Percentiles rank a stretch among this genome's conserved stretches.
Evolutionary conservation across 73 alveolate species (phyloP).

Genomic region (Paramecium sonneborni): DNA sequence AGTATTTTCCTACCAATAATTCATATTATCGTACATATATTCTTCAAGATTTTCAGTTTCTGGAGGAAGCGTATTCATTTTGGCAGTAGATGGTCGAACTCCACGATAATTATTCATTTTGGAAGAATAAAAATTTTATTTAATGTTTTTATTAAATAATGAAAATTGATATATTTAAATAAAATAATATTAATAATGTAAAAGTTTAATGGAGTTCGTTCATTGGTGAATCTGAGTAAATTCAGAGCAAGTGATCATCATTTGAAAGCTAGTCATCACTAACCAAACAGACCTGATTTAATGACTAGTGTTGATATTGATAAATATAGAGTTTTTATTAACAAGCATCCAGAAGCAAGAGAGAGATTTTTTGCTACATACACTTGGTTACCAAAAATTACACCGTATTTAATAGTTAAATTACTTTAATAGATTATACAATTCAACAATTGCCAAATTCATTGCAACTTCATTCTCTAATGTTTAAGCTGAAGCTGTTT

Average conservation of each 20-base stretch:
- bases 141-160: background rate
- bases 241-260: slow-evolving; percentile 21
- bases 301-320: background rate
- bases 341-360: background rate
- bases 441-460: slow-evolving; percentile 9
- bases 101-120: background rate
- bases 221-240: background rate
- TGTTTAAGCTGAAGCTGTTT: background rate
- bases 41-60: background rate
- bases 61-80: slow-evolving; percentile 30
- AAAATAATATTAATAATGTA: slow-evolving; percentile 10
- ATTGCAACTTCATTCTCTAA: slow-evolving; percentile 20
- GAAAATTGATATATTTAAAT: background rate
- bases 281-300: slow-evolving; percentile 34
- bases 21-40: background rate
- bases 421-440: background rate
- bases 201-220: background rate
- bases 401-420: background rate
- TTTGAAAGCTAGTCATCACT: background rate
- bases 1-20: slow-evolving; percentile 37
- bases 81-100: slow-evolving; percentile 53
- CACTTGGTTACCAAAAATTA: background rate
- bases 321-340: background rate
- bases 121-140: background rate
- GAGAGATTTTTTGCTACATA: slow-evolving; percentile 18